These are phyloP conservation scores for Mycena crocata DNA, from an alignment of 768 basidiomycete genomes.

Conservation along the genomic window DNA sequence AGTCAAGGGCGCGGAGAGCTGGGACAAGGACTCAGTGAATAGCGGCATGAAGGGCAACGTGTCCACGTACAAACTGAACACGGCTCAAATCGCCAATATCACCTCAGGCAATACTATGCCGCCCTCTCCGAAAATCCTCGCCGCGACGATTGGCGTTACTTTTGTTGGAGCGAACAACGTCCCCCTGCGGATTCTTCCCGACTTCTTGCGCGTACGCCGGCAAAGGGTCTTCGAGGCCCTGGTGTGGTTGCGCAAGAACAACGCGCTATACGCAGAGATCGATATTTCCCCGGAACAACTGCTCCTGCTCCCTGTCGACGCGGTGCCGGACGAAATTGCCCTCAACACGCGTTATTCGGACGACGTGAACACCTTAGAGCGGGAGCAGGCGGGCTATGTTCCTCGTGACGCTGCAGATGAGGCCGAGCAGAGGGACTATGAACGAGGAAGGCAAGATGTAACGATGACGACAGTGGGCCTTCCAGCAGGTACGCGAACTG, in stretches of 20 bases:
- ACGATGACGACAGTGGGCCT: too few relatives aligned
- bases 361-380: conserved; percentile 30
- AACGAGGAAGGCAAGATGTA: too few relatives aligned
- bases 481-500: too few relatives aligned
- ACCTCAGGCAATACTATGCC: conserved; percentile 35
- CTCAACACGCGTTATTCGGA: conserved; percentile 28
- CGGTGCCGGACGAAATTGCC: conserved; percentile 45
- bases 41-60: conserved; percentile 48
- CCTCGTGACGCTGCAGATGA: conserved; percentile 22
- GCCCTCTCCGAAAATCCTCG: conserved; percentile 35
- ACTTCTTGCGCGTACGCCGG: conserved; percentile 39
- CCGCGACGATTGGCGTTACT: conserved; percentile 43
- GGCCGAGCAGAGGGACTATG: too few relatives aligned
- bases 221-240: conserved; percentile 39
- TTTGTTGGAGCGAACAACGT: conserved; percentile 41
- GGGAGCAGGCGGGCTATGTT: conserved; percentile 47
- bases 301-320: conserved; percentile 42
- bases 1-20: conserved; percentile 9
- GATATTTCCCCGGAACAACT: conserved; percentile 36
- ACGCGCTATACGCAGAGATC: conserved; percentile 40
- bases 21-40: conserved; percentile 31
- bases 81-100: conserved; percentile 34
- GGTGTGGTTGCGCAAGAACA: conserved; percentile 47
- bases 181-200: conserved; percentile 34
- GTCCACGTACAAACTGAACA: conserved; percentile 42